Percentiles rank a stretch among this genome's conserved stretches.
Conservation (phyloP, 2,329 filamentous ascomycete genomes). For the Epichloe amarillans region DNA sequence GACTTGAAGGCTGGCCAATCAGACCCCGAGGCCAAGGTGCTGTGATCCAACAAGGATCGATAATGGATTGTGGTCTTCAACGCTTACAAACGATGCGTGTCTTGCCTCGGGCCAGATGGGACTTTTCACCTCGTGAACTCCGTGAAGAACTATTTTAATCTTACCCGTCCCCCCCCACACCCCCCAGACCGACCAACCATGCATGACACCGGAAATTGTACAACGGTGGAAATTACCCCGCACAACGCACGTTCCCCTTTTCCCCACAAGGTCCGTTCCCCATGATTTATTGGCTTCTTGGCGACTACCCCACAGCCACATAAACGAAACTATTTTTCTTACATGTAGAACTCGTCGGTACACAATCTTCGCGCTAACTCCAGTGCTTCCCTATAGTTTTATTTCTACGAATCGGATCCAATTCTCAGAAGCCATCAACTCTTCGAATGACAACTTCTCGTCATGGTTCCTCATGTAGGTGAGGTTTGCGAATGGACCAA, state of each 20-base stretch:
- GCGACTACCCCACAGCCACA: not conserved
- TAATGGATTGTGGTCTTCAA: not conserved
- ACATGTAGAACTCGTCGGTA: not conserved
- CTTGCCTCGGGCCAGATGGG: no score
- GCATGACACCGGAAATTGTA: not conserved
- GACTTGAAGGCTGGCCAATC: not conserved
- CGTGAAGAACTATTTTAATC: no score
- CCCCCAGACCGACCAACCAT: no score
- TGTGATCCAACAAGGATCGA: not conserved
- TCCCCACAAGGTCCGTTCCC: not conserved
- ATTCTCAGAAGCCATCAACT: not conserved
- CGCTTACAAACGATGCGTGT: not conserved
- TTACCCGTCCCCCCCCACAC: no score
- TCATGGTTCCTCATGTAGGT: not conserved
- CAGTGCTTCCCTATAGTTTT: not conserved
- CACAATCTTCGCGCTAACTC: not conserved
- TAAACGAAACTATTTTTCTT: not conserved
- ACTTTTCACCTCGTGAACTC: not conserved
- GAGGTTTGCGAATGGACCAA: not conserved
- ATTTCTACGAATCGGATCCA: not conserved
- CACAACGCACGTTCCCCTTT: not conserved
- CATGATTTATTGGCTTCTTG: not conserved
- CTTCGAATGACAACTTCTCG: no score
- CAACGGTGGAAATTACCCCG: not conserved
- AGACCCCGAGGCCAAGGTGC: not conserved